Conservation (phyloP, 495 filamentous ascomycete species). For the Corynascus novoguineensis region DNA sequence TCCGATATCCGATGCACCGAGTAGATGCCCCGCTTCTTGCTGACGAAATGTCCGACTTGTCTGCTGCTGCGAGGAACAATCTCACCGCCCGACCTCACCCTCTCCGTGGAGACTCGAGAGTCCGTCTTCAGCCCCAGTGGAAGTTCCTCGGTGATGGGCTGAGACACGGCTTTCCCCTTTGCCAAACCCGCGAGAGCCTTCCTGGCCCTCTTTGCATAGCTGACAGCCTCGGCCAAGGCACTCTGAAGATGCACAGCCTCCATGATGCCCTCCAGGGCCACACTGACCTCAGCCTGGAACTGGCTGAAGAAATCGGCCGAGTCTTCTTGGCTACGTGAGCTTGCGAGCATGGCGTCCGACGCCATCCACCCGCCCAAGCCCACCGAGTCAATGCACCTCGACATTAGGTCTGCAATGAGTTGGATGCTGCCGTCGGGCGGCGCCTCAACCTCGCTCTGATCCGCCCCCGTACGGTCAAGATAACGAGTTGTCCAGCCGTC, state of each 20-base stretch:
- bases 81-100: slow-evolving; percentile 59
- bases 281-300: slow-evolving; percentile 68
- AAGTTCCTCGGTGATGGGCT: slow-evolving; percentile 30
- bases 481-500: slow-evolving; percentile 69
- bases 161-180: slow-evolving; percentile 16
- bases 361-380: slow-evolving; percentile 77
- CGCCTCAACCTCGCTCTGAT: slow-evolving; percentile 50
- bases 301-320: slow-evolving; percentile 59
- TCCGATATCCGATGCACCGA: slow-evolving; percentile 67
- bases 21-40: slow-evolving; percentile 69
- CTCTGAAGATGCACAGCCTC: slow-evolving; percentile 65
- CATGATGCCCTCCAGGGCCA: slow-evolving; percentile 69
- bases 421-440: slow-evolving; percentile 51
- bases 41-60: slow-evolving; percentile 66
- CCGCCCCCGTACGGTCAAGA: slow-evolving; percentile 36
- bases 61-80: slow-evolving; percentile 56
- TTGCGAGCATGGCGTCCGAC: slow-evolving; percentile 47
- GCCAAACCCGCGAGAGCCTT: slow-evolving; percentile 17
- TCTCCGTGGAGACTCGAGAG: slow-evolving; percentile 44
- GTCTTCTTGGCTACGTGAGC: slow-evolving; percentile 37
- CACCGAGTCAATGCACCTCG: slow-evolving; percentile 75
- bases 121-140: slow-evolving; percentile 70
- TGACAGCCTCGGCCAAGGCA: slow-evolving; percentile 63
- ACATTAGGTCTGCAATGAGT: slow-evolving; percentile 61
- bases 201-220: slow-evolving; percentile 52